phyloP scores from a whole-genome alignment of 352 stramenopile genomes.

The Elongisporangium prolatum region DNA sequence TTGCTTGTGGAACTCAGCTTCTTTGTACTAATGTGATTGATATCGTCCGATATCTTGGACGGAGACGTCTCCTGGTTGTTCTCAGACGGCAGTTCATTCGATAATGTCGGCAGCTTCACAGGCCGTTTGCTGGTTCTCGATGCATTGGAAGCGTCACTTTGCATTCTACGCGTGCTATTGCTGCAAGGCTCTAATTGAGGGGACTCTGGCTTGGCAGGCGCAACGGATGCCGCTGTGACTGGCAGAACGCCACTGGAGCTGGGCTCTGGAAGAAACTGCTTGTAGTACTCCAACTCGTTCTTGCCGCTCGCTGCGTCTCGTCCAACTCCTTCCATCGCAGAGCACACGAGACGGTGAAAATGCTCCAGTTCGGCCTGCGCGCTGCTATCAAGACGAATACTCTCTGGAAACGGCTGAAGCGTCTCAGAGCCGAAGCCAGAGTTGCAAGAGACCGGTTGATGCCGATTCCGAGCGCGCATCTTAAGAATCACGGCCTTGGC shows the following conservation, averaged over 20 bases:
- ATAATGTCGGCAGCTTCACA: conserved; percentile 5
- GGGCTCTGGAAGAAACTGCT: conserved; percentile 35
- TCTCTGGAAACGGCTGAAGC: conserved; percentile 22
- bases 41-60: conserved; percentile 4
- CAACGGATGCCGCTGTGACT: not conserved
- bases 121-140: not conserved
- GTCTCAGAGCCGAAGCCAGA: conserved; percentile 3
- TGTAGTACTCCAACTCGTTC: conserved; percentile 52
- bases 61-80: conserved; percentile 29
- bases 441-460: not conserved
- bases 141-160: no score
- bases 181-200: not conserved
- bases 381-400: conserved; percentile 14
- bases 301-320: conserved; percentile 32
- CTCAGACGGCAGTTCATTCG: not conserved
- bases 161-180: no score
- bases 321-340: conserved; percentile 31
- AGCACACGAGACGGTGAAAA: conserved; percentile 48
- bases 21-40: conserved; percentile 1
- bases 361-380: conserved; percentile 42
- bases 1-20: not conserved
- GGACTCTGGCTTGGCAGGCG: not conserved
- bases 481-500: conserved; percentile 32
- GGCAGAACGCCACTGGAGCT: not conserved
- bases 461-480: conserved; percentile 19